Conservation (phyloP, 495 filamentous ascomycete genomes). For the Copromyces sp. region DNA sequence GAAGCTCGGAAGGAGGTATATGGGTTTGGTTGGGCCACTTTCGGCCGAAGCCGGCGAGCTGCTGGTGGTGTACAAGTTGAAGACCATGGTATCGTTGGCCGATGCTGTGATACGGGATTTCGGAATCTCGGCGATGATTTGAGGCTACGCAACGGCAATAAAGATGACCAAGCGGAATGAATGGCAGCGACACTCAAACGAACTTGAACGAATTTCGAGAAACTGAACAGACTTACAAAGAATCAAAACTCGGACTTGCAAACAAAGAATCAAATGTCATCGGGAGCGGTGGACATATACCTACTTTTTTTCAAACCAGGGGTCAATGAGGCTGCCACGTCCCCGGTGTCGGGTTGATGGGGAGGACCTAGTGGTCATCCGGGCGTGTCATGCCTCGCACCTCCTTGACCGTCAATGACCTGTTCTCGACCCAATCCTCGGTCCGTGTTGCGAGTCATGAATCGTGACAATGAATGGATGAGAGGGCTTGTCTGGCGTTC, state of each 20-base stretch:
- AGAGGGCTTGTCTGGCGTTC: not conserved
- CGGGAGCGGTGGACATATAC: not conserved
- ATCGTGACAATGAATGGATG: not conserved
- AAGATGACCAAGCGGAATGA: not conserved
- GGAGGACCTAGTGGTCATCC: not conserved
- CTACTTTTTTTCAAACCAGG: not conserved
- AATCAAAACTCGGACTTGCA: not conserved
- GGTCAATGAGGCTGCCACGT: not conserved
- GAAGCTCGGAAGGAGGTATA: constrained; percentile 41
- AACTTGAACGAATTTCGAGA: not conserved
- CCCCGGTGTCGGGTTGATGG: not conserved
- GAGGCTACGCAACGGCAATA: not conserved
- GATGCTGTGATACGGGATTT: not conserved
- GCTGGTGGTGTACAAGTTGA: constrained; percentile 8
- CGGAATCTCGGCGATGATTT: not conserved
- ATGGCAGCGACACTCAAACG: not conserved
- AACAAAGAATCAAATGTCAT: not conserved
- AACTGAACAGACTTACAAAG: not conserved
- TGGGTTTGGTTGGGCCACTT: constrained; percentile 34
- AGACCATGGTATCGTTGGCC: constrained; percentile 12
- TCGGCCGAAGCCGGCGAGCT: constrained; percentile 3
- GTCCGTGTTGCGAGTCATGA: not conserved
- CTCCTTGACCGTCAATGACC: not conserved
- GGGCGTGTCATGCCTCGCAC: not conserved
- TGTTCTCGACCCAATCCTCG: not conserved